A percentile compares a stretch with the other conserved stretches of the same genome.
Conservation (phyloP, 371 early-diverging fungal species). For the Zychaea mexicana region DNA sequence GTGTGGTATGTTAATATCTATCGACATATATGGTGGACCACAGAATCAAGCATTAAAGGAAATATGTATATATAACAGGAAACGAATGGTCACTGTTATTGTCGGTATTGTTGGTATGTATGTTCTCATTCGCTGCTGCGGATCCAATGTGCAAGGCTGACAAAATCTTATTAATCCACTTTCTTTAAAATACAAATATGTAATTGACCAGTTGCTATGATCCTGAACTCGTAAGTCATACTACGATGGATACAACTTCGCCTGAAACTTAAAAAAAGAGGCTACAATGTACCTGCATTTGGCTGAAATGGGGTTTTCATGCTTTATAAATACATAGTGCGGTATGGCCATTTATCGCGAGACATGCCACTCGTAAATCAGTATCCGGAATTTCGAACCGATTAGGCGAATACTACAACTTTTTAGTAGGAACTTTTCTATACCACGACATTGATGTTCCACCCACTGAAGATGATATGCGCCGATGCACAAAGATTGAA, state of each 20-base stretch:
- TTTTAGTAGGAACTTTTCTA: conserved; percentile 38
- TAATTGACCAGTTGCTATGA: conserved; percentile 32
- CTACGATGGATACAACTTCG: background rate
- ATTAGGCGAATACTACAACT: conserved; percentile 47
- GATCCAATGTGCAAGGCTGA: background rate
- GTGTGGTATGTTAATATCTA: conserved; percentile 42
- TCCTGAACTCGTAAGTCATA: conserved; percentile 49
- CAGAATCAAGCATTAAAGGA: no score
- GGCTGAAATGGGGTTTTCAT: background rate
- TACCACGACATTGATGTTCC: conserved; percentile 29
- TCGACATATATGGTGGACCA: no score
- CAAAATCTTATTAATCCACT: no score
- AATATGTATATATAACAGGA: conserved; percentile 25
- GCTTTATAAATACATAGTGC: conserved; percentile 23
- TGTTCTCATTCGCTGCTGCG: background rate
- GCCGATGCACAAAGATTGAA: conserved; percentile 35
- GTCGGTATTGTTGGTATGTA: conserved; percentile 41
- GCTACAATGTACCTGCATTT: background rate
- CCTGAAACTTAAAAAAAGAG: background rate
- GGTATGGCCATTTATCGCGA: conserved; percentile 66
- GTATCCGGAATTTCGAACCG: conserved; percentile 33
- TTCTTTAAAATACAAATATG: background rate
- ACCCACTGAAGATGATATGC: conserved; percentile 33
- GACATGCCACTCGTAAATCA: conserved; percentile 56
- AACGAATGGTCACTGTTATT: conserved; percentile 52